Conservation (phyloP, 139 green algal species). For the Gonium pectorale region DNA sequence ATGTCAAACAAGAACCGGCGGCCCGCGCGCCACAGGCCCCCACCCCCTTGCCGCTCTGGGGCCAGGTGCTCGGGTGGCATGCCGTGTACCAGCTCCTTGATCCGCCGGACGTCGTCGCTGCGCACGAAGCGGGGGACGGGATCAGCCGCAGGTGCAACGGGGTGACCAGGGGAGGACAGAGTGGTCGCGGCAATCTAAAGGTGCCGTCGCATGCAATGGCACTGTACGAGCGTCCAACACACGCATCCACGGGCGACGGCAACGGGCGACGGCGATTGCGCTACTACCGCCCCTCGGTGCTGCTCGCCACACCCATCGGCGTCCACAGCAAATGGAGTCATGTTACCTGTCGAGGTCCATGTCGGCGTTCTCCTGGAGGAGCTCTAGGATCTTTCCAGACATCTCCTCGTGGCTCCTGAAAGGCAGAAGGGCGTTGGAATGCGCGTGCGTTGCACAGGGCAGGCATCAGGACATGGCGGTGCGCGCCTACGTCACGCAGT, state of each 20-base stretch:
- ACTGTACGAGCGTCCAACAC: no score
- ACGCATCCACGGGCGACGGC: no score
- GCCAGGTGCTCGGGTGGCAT: not conserved
- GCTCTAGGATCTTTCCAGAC: conserved; percentile 1
- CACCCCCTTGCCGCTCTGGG: not conserved
- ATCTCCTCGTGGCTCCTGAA: conserved; percentile 41
- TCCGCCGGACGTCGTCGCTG: not conserved
- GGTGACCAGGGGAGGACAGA: no score
- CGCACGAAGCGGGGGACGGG: not conserved
- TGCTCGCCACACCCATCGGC: no score
- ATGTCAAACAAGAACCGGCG: conserved; percentile 82
- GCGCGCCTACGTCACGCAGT: no score
- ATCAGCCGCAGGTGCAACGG: not conserved
- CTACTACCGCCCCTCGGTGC: no score
- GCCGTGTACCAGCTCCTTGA: conserved; percentile 34
- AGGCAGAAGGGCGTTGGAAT: no score
- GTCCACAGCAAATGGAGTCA: no score
- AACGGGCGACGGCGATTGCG: no score
- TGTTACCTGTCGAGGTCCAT: not conserved
- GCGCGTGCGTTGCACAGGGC: no score
- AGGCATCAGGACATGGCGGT: no score
- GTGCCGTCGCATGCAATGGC: not conserved
- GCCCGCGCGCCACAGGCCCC: conserved; percentile 3
- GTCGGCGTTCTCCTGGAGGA: conserved; percentile 65
- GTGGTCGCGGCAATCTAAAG: no score